Percentiles rank a stretch among this genome's conserved stretches.
These are phyloP conservation scores for Zelopaecilomyces penicillatus DNA, from an alignment of 2,329 filamentous ascomycete genomes.

Conservation along the genomic window DNA sequence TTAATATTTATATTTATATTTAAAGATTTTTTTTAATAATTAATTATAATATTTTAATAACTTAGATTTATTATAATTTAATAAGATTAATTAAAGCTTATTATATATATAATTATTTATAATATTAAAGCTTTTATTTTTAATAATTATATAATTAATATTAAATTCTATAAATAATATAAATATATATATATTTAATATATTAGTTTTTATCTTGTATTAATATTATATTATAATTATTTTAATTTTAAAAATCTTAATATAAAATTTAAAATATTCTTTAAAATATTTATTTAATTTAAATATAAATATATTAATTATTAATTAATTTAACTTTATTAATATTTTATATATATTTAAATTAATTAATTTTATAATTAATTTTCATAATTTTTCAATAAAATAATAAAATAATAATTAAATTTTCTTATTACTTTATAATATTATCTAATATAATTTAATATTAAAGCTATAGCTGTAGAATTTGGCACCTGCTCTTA, in stretches of 20 bases:
- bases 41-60: neutral
- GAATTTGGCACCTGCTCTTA: conserved; percentile 50
- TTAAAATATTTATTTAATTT: neutral
- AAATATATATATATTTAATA: neutral
- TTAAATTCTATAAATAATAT: neutral
- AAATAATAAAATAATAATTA: neutral
- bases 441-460: neutral
- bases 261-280: neutral
- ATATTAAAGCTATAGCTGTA: conserved; percentile 35
- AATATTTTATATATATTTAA: too few species aligned
- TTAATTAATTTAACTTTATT: too few species aligned
- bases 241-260: neutral
- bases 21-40: neutral
- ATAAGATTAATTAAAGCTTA: too few species aligned
- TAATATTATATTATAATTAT: neutral
- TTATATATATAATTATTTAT: neutral
- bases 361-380: neutral
- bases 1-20: neutral
- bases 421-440: neutral
- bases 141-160: neutral
- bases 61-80: too few species aligned
- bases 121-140: neutral
- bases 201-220: neutral
- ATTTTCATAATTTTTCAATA: neutral
- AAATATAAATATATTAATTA: too few species aligned